Conservation (phyloP, 2,329 filamentous ascomycete species). For the Botryotinia convoluta region DNA sequence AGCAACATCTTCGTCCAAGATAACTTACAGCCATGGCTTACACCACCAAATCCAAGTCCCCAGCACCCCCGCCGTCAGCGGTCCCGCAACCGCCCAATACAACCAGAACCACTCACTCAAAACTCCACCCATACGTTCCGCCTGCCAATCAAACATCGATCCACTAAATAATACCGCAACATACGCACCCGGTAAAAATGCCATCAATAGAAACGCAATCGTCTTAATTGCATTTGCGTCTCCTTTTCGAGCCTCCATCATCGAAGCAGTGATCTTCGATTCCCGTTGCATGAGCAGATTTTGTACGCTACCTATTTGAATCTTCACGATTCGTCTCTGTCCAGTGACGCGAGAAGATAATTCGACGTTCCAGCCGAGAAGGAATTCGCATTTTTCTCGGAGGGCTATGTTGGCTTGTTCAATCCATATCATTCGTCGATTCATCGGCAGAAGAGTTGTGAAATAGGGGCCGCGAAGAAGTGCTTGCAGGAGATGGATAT, state of each 20-base stretch:
- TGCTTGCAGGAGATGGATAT: neutral
- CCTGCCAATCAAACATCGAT: constrained; percentile 16
- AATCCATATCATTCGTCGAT: neutral
- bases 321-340: constrained; percentile 8
- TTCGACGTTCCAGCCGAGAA: constrained; percentile 9
- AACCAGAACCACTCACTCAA: constrained; percentile 17
- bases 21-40: neutral
- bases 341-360: neutral
- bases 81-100: constrained; percentile 12
- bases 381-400: constrained; percentile 10
- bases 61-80: neutral
- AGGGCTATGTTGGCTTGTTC: constrained; percentile 3
- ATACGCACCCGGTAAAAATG: neutral
- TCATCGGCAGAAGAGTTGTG: neutral
- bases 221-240: constrained; percentile 4
- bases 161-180: constrained; percentile 4
- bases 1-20: neutral
- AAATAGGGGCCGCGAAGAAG: neutral
- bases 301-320: neutral
- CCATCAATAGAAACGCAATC: neutral
- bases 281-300: constrained; percentile 1
- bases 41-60: neutral
- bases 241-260: neutral
- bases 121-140: neutral
- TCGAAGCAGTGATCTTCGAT: neutral